phyloP scores from a whole-genome alignment of 805 yeast species.

The Blastobotrys americana region DNA sequence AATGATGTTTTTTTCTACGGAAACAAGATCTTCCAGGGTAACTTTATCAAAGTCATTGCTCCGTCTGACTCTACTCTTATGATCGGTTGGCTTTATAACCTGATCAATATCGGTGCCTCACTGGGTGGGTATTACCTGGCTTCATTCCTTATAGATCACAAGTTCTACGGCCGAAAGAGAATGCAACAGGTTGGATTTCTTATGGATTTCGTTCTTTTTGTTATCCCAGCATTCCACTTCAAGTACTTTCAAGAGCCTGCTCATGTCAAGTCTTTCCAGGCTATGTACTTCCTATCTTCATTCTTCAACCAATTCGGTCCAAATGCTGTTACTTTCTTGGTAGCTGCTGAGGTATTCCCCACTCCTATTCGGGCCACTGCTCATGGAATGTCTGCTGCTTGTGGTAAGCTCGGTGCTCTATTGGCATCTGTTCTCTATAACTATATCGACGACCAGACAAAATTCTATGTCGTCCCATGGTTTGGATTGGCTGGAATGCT shows the following conservation, averaged over 20 bases:
- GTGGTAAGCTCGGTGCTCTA: conserved; percentile 60
- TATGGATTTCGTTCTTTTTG: conserved; percentile 48
- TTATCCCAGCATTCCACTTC: conserved; percentile 54
- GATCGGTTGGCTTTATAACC: conserved; percentile 49
- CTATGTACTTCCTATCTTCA: conserved; percentile 51
- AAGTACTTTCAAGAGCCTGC: conserved; percentile 34
- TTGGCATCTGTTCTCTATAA: conserved; percentile 40
- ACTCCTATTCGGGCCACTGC: conserved; percentile 60
- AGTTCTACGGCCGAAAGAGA: conserved; percentile 47
- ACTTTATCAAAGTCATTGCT: conserved; percentile 33
- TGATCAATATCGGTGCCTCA: conserved; percentile 45
- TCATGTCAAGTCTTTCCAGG: conserved; percentile 35
- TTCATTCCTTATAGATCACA: conserved; percentile 44
- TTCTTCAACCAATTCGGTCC: conserved; percentile 66
- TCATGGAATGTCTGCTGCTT: conserved; percentile 59
- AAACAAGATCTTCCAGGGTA: conserved; percentile 43
- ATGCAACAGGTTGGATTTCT: conserved; percentile 51
- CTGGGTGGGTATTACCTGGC: conserved; percentile 59
- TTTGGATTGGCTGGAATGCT: conserved; percentile 34
- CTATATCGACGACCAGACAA: conserved; percentile 30
- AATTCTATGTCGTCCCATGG: conserved; percentile 35
- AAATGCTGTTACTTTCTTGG: conserved; percentile 54
- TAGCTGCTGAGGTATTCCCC: conserved; percentile 62
- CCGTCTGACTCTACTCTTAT: conserved; percentile 41
- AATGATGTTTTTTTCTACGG: conserved; percentile 62